Conservation (phyloP, 2,329 filamentous ascomycete genomes). For the Colletotrichum sp. region DNA sequence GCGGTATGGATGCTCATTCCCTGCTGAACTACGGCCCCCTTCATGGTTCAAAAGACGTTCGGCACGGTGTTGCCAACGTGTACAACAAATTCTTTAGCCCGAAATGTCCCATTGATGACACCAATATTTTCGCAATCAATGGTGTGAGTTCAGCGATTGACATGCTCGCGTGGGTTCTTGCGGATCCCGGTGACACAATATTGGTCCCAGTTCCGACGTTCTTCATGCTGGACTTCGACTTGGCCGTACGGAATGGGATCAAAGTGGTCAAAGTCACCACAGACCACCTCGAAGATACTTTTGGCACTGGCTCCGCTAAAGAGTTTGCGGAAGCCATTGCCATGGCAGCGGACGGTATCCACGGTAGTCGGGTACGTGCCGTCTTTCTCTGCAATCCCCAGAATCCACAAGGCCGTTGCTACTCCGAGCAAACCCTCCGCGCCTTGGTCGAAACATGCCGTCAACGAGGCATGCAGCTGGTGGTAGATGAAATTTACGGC, state of each 20-base stretch:
- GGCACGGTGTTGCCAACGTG: neutral
- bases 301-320: neutral
- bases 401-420: neutral
- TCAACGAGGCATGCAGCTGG: neutral
- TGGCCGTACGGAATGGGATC: neutral
- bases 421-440: neutral
- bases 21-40: neutral
- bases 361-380: rapidly evolving
- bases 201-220: neutral
- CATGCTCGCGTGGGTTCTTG: neutral
- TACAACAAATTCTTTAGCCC: neutral
- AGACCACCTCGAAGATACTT: neutral
- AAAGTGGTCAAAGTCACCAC: neutral
- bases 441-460: neutral
- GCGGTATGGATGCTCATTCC: neutral
- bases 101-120: neutral
- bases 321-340: neutral
- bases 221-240: neutral
- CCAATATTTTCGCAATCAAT: neutral
- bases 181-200: neutral
- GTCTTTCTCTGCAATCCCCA: neutral
- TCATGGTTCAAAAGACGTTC: neutral
- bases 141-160: neutral
- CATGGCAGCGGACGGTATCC: neutral
- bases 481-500: neutral